phyloP scores from a whole-genome alignment of 129 eudicot genomes.

The Sambucus nigra region DNA sequence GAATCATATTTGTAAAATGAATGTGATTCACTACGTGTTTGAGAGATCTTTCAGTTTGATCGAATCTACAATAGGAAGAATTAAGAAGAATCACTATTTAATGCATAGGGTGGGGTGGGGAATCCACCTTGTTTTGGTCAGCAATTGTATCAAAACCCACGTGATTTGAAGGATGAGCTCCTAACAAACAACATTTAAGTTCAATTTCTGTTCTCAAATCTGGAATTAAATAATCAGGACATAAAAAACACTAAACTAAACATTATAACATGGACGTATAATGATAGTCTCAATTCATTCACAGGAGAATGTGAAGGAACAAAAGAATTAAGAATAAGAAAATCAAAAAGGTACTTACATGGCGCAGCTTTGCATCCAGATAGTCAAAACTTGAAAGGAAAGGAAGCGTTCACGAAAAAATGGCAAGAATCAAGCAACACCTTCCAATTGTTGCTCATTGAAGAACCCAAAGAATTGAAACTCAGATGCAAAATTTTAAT shows the following conservation, averaged over 20 bases:
- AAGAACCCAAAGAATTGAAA: not conserved
- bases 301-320: not conserved
- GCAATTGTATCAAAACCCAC: not conserved
- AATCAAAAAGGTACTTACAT: constrained; percentile 9
- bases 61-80: too few species aligned
- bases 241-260: not conserved
- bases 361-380: not conserved
- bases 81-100: too few species aligned
- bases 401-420: not conserved
- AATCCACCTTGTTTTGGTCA: too few species aligned
- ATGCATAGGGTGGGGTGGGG: too few species aligned
- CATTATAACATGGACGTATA: not conserved
- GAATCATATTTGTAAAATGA: too few species aligned
- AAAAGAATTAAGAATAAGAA: constrained; percentile 3
- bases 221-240: not conserved
- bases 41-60: too few species aligned
- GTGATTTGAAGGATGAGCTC: not conserved
- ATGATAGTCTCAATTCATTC: not conserved
- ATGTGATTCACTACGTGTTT: too few species aligned
- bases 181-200: not conserved
- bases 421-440: not conserved
- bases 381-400: not conserved
- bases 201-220: constrained; percentile 4
- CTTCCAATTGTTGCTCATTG: not conserved
- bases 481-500: constrained; percentile 21